phyloP scores from a whole-genome alignment of 208 protist genomes.

The Trypanosoma theileri region DNA sequence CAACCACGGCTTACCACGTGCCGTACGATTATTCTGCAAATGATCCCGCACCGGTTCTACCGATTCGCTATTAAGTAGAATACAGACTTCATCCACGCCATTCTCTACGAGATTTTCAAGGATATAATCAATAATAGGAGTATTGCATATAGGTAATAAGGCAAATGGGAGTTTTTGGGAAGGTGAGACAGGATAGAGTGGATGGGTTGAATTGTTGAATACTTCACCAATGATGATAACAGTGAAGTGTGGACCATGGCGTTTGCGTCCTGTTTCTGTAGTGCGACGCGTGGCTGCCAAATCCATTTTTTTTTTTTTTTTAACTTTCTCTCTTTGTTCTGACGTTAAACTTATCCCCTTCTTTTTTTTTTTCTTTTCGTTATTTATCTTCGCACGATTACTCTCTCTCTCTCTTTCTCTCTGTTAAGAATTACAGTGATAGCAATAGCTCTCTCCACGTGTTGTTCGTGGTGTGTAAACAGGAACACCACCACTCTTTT shows the following conservation, averaged over 20 bases:
- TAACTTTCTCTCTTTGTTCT: background rate
- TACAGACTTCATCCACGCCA: constrained; percentile 63
- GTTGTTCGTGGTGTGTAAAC: no score
- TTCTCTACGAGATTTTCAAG: constrained; percentile 82
- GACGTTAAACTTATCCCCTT: background rate
- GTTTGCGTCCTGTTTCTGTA: constrained; percentile 16
- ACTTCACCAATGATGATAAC: constrained; percentile 75
- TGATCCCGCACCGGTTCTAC: constrained; percentile 49
- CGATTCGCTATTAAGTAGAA: constrained; percentile 64
- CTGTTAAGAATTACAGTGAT: no score
- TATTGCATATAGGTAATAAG: constrained; percentile 85
- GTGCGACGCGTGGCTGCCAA: constrained; percentile 9
- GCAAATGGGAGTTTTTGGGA: constrained; percentile 59
- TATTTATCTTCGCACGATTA: no score
- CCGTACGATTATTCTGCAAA: constrained; percentile 51
- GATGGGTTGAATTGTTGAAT: constrained; percentile 32
- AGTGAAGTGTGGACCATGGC: constrained; percentile 32
- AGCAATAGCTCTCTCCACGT: no score
- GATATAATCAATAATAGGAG: constrained; percentile 86
- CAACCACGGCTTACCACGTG: constrained; percentile 64
- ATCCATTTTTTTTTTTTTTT: constrained; percentile 17
- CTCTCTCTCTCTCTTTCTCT: background rate
- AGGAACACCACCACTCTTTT: no score
- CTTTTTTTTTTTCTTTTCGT: no score
- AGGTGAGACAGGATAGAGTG: constrained; percentile 66